Conservation (phyloP, 2,329 filamentous ascomycete genomes). For the Xylaria sp. region DNA sequence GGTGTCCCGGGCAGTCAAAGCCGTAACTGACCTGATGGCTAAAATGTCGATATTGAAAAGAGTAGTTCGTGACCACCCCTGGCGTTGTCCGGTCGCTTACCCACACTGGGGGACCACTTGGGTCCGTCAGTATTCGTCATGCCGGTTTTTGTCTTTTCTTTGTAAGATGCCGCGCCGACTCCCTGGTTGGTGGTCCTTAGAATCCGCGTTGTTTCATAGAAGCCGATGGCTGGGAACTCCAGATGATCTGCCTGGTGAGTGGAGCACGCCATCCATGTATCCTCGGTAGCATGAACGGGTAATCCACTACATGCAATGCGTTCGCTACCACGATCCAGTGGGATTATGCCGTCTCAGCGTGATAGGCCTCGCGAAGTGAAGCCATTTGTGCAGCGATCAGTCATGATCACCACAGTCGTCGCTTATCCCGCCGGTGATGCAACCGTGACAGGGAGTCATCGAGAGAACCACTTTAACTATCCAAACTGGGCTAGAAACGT, state of each 20-base stretch:
- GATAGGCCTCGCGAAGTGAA: conserved; percentile 14
- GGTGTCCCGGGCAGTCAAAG: conserved; percentile 37
- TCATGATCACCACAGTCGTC: conserved; percentile 17
- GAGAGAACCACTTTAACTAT: conserved; percentile 14
- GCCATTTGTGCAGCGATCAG: conserved; percentile 1
- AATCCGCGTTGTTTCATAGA: conserved; percentile 36
- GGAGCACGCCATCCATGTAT: conserved; percentile 30
- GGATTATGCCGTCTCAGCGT: conserved; percentile 13
- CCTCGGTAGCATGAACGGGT: conserved; percentile 11
- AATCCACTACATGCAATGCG: conserved; percentile 8
- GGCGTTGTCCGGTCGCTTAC: conserved; percentile 11
- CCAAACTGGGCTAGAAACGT: conserved; percentile 1
- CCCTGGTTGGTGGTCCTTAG: conserved; percentile 29
- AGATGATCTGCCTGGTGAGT: conserved; percentile 33
- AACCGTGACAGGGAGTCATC: conserved; percentile 6
- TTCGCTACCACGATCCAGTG: conserved; percentile 16
- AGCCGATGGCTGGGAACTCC: conserved; percentile 28
- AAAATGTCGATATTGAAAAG: conserved; percentile 28
- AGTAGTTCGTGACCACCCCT: conserved; percentile 22
- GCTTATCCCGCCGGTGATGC: not conserved
- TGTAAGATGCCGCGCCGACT: conserved; percentile 16
- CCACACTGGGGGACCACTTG: not conserved
- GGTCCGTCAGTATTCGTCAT: conserved; percentile 2
- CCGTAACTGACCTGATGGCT: conserved; percentile 33
- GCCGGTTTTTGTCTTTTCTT: not conserved